phyloP scores from a whole-genome alignment of 306 rosid species.

The Cucurbita argyrosperma region DNA sequence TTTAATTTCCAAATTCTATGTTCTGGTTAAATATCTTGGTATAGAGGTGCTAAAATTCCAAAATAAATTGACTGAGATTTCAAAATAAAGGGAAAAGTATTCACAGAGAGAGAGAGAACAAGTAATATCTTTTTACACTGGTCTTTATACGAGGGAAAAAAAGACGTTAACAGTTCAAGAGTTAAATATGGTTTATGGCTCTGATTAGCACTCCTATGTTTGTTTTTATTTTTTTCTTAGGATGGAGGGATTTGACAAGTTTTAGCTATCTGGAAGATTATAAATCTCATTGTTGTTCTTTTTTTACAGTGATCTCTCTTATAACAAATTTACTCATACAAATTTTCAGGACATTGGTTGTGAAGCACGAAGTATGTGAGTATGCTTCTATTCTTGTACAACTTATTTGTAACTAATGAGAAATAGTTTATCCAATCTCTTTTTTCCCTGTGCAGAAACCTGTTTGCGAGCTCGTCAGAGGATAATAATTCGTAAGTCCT shows the following conservation, averaged over 20 bases:
- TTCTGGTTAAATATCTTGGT: background rate
- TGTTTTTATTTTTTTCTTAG: background rate
- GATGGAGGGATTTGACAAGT: background rate
- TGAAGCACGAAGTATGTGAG: background rate
- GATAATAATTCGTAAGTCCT: constrained; percentile 34
- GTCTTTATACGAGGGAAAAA: background rate
- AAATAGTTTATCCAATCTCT: background rate
- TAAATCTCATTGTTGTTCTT: background rate
- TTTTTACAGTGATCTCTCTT: constrained; percentile 38
- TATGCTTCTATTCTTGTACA: background rate
- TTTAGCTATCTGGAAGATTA: background rate
- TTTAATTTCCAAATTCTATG: background rate
- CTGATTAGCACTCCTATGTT: background rate
- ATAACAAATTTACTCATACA: constrained; percentile 24
- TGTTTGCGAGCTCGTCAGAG: constrained; percentile 33
- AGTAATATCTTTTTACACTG: background rate
- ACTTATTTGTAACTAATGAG: background rate
- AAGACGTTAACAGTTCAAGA: background rate
- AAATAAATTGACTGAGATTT: background rate
- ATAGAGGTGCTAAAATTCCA: background rate
- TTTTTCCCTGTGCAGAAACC: constrained; percentile 20
- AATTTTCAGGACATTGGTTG: background rate
- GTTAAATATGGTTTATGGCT: background rate
- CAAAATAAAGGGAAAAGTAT: background rate
- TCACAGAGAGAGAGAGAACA: background rate